Base-by-base conservation (phyloP, 2,329 filamentous ascomycete genomes). In the Aspergillus quadrilineatus region DNA sequence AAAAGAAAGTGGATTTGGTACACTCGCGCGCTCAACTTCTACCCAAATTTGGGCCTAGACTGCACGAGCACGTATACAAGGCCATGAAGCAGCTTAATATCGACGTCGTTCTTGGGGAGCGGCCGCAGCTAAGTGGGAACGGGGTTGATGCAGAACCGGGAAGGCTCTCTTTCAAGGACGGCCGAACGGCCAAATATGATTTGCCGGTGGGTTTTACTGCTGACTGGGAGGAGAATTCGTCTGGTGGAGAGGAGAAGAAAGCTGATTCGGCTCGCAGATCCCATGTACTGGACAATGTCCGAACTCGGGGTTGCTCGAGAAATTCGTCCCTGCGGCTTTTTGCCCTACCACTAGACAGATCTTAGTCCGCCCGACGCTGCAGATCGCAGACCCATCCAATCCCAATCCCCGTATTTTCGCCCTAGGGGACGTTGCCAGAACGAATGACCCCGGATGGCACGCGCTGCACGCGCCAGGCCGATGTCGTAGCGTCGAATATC, bases 381-480 rank as follows among this genome's bases (percentile, higher is more conserved):
- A 88, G 59, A 73, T 89, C 12, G 65, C 70, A 6, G 80, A 7
- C 74, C 78, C 1, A 79, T n/a, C 28, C 14, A 32, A n/a, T 1
- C 30, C 47, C 1, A 8, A 14, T 4, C 9, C 41, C 1, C 39
- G 84, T 58, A 75, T 88, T 2, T 89, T 85, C 62, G 82, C 81
- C 1, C 80, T 84, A n/a, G 86, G 86, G 15, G 86, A 89, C 60
- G 82, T n/a, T 4, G 80, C 84, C 4, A 81, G 82, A 28, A 79
- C 78, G 1, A 75, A 77, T 0, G 74, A 0, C 69, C 73, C 36
- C 80, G 79, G 5, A 86, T 85, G 65, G 82, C 80, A 0, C 76
- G 84, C 8, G 79, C 83, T 0, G 83, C 82, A 0, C 74, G 75
- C 44, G 73, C 9, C 85, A 88, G 63, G 82, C 80, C 2, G 72